These are phyloP conservation scores for Evansstolkia leycettana DNA, from an alignment of 495 filamentous ascomycete species.

Conservation along the genomic window DNA sequence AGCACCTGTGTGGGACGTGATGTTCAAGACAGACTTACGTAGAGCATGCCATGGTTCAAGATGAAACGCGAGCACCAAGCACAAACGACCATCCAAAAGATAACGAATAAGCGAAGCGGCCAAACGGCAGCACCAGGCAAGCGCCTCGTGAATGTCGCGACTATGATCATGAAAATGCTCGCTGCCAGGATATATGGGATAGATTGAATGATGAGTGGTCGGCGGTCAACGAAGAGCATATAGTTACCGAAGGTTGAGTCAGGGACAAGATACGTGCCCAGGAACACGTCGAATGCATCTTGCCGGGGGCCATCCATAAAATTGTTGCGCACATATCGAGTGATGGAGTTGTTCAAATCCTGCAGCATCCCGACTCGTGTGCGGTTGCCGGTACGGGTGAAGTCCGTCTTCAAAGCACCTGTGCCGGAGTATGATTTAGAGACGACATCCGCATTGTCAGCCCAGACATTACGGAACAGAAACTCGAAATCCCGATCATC, in stretches of 20 bases:
- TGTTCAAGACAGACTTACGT: constrained; percentile 60
- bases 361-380: constrained; percentile 72
- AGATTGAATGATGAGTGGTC: constrained; percentile 75
- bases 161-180: constrained; percentile 73
- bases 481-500: constrained; percentile 69
- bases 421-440: constrained; percentile 88
- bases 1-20: too few species aligned
- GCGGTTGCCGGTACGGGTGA: constrained; percentile 78
- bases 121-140: constrained; percentile 56
- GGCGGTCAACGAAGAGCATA: constrained; percentile 70
- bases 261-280: constrained; percentile 69
- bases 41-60: constrained; percentile 72
- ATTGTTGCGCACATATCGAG: constrained; percentile 80
- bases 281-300: constrained; percentile 89
- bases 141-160: constrained; percentile 61
- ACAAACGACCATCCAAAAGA: constrained; percentile 60
- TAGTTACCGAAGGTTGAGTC: constrained; percentile 48
- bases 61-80: constrained; percentile 65
- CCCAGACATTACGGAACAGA: constrained; percentile 92
- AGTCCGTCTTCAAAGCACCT: constrained; percentile 91
- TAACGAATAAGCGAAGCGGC: constrained; percentile 63
- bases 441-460: constrained; percentile 93
- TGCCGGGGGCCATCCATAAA: constrained; percentile 87
- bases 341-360: constrained; percentile 72
- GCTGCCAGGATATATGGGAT: constrained; percentile 84